Evolutionary conservation across 176 grass and related monocot species (phyloP).

Genomic region (Stipa capillata): DNA sequence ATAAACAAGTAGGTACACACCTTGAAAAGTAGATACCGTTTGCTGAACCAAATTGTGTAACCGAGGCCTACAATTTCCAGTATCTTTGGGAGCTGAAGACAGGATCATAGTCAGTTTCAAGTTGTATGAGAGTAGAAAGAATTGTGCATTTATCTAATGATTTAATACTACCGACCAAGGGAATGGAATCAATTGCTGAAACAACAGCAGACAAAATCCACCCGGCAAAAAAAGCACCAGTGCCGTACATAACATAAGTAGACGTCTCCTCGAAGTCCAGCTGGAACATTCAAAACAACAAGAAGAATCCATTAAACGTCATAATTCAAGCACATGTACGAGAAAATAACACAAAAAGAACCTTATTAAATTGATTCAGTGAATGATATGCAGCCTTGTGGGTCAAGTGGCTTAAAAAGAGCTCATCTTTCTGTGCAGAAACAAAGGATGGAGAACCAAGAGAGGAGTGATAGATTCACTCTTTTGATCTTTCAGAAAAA

Average conservation of each 20-base stretch:
- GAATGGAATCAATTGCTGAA: conserved; percentile 56
- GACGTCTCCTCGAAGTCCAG: conserved; percentile 35
- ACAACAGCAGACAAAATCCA: conserved; percentile 53
- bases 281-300: conserved; percentile 15
- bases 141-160: neutral
- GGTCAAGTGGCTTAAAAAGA: neutral
- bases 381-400: neutral
- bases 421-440: neutral
- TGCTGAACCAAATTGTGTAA: conserved; percentile 49
- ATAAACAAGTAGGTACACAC: neutral
- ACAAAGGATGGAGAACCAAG: neutral
- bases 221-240: conserved; percentile 40
- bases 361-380: neutral
- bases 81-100: conserved; percentile 52
- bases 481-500: no score
- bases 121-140: neutral
- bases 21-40: conserved; percentile 54
- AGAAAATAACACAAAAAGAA: neutral
- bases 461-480: neutral
- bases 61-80: conserved; percentile 49
- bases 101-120: neutral
- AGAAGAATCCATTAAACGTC: neutral
- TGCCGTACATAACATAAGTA: conserved; percentile 40
- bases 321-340: neutral
- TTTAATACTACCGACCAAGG: conserved; percentile 35